Evolutionary conservation across 352 stramenopile species (phyloP).

Genomic region (Aphanomyces cochlioides): DNA sequence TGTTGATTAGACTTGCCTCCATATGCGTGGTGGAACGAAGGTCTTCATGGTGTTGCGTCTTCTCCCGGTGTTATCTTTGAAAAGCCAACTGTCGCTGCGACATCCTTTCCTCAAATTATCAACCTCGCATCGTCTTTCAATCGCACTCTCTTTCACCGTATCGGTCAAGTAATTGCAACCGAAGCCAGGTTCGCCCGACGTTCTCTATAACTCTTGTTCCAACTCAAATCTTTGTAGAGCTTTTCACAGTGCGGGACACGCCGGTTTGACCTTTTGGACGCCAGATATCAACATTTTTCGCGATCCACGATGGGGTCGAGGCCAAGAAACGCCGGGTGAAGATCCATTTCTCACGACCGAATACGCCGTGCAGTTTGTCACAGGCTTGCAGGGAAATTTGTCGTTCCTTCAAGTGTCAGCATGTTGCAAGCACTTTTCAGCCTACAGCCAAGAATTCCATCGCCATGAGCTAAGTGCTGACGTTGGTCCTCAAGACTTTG

Average conservation of each 20-base stretch:
- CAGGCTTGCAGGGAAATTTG: slow-evolving; percentile 76
- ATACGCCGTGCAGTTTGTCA: slow-evolving; percentile 90
- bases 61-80: slow-evolving; percentile 74
- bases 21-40: slow-evolving; percentile 94
- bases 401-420: slow-evolving; percentile 79
- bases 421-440: slow-evolving; percentile 93
- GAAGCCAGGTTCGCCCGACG: slow-evolving; percentile 44
- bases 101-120: slow-evolving; percentile 88
- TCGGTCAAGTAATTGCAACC: slow-evolving; percentile 82
- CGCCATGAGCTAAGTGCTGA: slow-evolving; percentile 87
- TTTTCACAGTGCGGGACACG: slow-evolving; percentile 75
- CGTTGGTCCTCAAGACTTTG: slow-evolving; percentile 87
- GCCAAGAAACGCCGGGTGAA: slow-evolving; percentile 92
- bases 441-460: slow-evolving; percentile 86
- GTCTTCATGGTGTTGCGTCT: slow-evolving; percentile 88
- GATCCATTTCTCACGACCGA: slow-evolving; percentile 88
- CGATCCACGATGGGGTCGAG: slow-evolving; percentile 92
- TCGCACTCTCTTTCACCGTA: slow-evolving; percentile 59
- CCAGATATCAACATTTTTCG: slow-evolving; percentile 95
- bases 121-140: slow-evolving; percentile 89
- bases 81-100: slow-evolving; percentile 65
- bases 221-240: slow-evolving; percentile 32
- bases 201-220: neutral
- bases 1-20: slow-evolving; percentile 57
- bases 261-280: slow-evolving; percentile 90